Base-by-base conservation (phyloP, 306 rosid species). In the Ormosia semicastrata region DNA sequence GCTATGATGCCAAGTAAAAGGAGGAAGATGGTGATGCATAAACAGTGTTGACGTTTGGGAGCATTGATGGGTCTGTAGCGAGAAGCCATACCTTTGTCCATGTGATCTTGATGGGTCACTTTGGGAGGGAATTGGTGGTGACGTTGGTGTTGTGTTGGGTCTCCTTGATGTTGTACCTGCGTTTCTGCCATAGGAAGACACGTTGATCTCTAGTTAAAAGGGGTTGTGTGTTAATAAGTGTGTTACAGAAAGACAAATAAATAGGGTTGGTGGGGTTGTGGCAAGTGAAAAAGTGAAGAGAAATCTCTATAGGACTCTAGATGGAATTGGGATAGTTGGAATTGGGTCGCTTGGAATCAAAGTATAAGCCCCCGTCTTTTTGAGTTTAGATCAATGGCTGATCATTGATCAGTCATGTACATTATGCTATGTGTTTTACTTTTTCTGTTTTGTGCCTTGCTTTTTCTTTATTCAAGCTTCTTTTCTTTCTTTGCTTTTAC, bases 1-100 rank as follows among this genome's bases (percentile, higher is more conserved):
- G 75, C 44, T 5, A 86, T 84, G 85, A 81, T 78, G 63, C 97
- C 95, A 7, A 76, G 76, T 32, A 92, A 0, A 54, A 92, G 88
- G 85, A 94, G 87, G 77, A 91, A 74, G 86, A 91, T 58, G 57
- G 88, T 64, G 81, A 94, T 18, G 86, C 87, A 82, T 9, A 89
- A 81, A 91, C 90, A 90, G 57, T 89, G 36, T 36, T 78, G 59
- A n/a, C 86, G 86, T 78, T 65, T 75, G 0, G 87, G 78, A 29
- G 33, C n/a, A 41, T 52, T 66, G 3, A 14, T 36, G 62, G 39
- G 40, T 10, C 11, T 8, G 7, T 36, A 9, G 8, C 67, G 53
- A 5, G 75, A 3, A 18, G 32, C 0, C 46, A 29, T 81, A 75
- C n/a, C 32, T 43, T 58, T 71, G 18, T 62, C 46, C 80, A 24